These are phyloP conservation scores for Wickerhamomyces chaumierensis DNA, from an alignment of 805 yeast species.

Conservation along the genomic window DNA sequence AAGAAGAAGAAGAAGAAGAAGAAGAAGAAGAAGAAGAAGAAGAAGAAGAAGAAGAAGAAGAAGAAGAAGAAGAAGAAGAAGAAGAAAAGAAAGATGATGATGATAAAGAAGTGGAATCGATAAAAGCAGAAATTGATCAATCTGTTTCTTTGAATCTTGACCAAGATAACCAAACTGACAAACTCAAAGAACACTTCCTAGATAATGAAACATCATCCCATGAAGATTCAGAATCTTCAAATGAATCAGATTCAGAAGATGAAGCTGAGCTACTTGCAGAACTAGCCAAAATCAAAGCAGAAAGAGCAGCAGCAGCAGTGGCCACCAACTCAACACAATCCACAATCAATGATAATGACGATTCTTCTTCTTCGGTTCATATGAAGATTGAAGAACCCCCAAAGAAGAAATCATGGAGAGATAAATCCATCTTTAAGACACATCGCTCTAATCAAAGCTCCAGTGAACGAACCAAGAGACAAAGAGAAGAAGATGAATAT, in stretches of 20 bases:
- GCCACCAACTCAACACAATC: slow-evolving; percentile 17
- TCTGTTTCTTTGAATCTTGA: no score
- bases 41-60: slow-evolving; percentile 8
- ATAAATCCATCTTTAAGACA: slow-evolving; percentile 19
- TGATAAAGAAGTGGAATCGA: slow-evolving; percentile 25
- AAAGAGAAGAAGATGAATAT: slow-evolving; percentile 19
- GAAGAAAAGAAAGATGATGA: slow-evolving; percentile 17
- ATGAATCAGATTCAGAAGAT: slow-evolving; percentile 28
- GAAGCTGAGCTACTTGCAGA: slow-evolving; percentile 33
- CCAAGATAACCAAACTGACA: no score
- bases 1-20: slow-evolving; percentile 1
- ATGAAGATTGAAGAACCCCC: no score
- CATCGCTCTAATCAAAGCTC: background rate
- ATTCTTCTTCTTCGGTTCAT: slow-evolving; percentile 16
- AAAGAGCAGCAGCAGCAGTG: slow-evolving; percentile 19
- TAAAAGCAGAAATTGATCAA: no score
- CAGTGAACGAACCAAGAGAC: slow-evolving; percentile 6
- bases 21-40: slow-evolving; percentile 5
- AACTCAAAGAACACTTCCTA: no score
- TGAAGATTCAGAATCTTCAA: no score
- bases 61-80: slow-evolving; percentile 3
- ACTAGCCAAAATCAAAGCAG: slow-evolving; percentile 26
- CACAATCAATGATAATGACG: slow-evolving; percentile 12
- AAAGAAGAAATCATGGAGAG: slow-evolving; percentile 23
- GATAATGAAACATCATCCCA: no score